Evolutionary conservation across 108 stramenopile species (phyloP).

Genomic region (Cyclotella sp.): DNA sequence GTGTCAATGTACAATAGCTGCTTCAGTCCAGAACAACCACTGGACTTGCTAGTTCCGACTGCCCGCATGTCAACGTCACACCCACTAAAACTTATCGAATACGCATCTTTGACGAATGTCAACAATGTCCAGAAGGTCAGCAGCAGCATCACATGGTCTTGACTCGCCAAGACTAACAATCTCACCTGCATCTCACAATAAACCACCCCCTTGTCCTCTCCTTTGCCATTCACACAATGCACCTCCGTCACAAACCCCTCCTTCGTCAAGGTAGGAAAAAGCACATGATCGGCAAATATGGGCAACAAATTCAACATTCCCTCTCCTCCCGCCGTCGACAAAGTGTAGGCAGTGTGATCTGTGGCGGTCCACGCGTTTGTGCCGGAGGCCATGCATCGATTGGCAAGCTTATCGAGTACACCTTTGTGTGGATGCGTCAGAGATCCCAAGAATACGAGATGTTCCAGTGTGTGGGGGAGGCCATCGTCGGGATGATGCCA

Average conservation of each 20-base stretch:
- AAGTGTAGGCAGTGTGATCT: slow-evolving; percentile 59
- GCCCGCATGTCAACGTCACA: too few species aligned
- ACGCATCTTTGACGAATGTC: too few species aligned
- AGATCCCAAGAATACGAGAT: slow-evolving; percentile 53
- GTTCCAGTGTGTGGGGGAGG: slow-evolving; percentile 56
- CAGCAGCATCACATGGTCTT: background rate
- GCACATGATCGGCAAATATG: slow-evolving; percentile 55
- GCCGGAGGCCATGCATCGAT: slow-evolving; percentile 55
- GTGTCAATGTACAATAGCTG: too few species aligned
- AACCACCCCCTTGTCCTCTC: slow-evolving; percentile 59
- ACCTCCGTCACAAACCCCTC: slow-evolving; percentile 54
- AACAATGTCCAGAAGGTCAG: too few species aligned
- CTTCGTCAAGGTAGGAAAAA: slow-evolving; percentile 57
- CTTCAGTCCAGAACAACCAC: too few species aligned
- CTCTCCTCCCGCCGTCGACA: slow-evolving; percentile 50
- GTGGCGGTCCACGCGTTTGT: slow-evolving; percentile 64
- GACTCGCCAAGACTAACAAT: background rate
- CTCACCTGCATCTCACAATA: slow-evolving; percentile 57
- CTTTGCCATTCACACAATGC: slow-evolving; percentile 49
- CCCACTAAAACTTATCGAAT: too few species aligned
- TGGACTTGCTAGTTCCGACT: too few species aligned
- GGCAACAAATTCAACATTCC: slow-evolving; percentile 49
- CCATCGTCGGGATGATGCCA: slow-evolving; percentile 60
- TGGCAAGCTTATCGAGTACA: slow-evolving; percentile 57
- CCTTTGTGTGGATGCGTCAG: slow-evolving; percentile 55